Base-by-base conservation (phyloP, 2,329 filamentous ascomycete genomes). In the Fusarium lateritium region DNA sequence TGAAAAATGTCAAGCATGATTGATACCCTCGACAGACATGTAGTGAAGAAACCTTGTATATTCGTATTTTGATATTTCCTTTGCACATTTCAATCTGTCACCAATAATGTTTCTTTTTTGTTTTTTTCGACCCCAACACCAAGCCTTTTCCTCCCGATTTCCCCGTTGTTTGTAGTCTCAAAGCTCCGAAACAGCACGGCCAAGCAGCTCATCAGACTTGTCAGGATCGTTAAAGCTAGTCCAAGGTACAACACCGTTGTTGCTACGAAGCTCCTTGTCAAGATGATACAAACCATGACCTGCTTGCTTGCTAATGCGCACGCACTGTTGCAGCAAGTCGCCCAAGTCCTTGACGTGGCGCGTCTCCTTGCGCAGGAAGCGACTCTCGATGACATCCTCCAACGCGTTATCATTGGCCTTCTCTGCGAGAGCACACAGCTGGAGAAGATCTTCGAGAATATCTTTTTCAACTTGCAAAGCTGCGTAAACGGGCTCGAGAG, bases 341-440 rank as follows among this genome's bases (percentile, higher is more conserved):
- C 55, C 55, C 46, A 58, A 4, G 13, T 58, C 55, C 46, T 58
- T 58, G 8, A 58, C 46, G 22, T 58, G 55, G 3, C 55, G 55
- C 6, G 55, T 58, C 55, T 58, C 55, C 55, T 58, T 58, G 38
- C 55, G 55, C 14, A 58, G 40, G 55, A 58, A 58, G 31, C 46
- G 55, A 15, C 13, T 44, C 40, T 58, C 55, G 22, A 58, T 58
- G n/a, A 58, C 43, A 28, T 58, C 55, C n/a, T 39, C 40, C 9
- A 58, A n/a, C 14, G 55, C 55, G 14, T 44, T 45, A 4, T 58
- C 55, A 13, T 45, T 24, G 4, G 46, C 55, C 40, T 58, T 52
- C n/a, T 36, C 31, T 10, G 55, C 55, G 8, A 24, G 28, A 15
- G 22, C 22, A 24, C 55, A 58, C n/a, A 52, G 55, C 9, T 31